These are phyloP conservation scores for Trichoderma sp. DNA, from an alignment of 2,329 filamentous ascomycete species.

Conservation along the genomic window DNA sequence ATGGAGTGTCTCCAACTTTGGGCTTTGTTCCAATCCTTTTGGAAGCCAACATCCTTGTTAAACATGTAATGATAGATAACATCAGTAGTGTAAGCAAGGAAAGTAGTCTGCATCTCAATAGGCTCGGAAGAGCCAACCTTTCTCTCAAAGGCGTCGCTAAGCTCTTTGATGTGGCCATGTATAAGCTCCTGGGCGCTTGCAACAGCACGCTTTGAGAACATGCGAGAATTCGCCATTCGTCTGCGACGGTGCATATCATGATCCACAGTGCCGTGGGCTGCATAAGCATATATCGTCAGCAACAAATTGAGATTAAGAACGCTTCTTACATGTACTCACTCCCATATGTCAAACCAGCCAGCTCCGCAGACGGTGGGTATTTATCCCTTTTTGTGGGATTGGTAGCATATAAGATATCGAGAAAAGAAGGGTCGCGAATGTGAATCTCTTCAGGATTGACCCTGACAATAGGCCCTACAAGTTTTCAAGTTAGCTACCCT, in stretches of 20 bases:
- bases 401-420: constrained; percentile 26
- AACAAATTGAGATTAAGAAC: not conserved
- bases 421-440: constrained; percentile 30
- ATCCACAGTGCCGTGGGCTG: constrained; percentile 1
- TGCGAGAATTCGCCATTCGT: not conserved
- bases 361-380: not conserved
- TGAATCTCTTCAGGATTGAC: constrained; percentile 31
- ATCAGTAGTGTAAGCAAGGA: constrained; percentile 1
- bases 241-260: not conserved
- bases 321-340: not conserved
- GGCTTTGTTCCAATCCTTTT: not conserved
- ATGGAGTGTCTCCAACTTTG: not conserved
- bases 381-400: not conserved
- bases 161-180: not conserved
- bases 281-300: not conserved
- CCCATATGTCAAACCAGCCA: not conserved
- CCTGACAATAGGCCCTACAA: constrained; percentile 32
- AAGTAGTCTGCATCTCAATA: not conserved
- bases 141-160: not conserved
- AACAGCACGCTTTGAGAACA: constrained; percentile 10
- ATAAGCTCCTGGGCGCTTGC: not conserved
- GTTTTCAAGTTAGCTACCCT: not conserved
- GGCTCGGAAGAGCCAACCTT: not conserved
- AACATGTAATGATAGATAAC: not conserved
- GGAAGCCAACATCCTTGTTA: not conserved